Evolutionary conservation across 192 early-diverging fungal genomes (phyloP).

Genomic region (Ramicandelaber brevisporus): DNA sequence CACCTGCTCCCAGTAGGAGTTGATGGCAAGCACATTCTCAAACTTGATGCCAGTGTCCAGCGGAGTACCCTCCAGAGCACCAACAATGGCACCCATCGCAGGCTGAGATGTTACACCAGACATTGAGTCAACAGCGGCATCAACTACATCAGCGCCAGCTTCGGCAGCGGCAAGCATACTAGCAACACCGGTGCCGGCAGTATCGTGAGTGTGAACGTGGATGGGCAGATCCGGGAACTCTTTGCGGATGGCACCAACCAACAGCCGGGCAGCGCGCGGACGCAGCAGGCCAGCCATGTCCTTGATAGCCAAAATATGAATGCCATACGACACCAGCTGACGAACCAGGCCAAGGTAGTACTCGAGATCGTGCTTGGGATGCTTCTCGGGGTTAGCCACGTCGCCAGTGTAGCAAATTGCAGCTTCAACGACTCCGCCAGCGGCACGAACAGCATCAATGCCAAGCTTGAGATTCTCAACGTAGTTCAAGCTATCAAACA

Average conservation of each 20-base stretch:
- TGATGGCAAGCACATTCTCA: constrained; percentile 57
- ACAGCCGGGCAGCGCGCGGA: constrained; percentile 61
- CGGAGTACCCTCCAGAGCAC: constrained; percentile 52
- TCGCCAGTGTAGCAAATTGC: constrained; percentile 86
- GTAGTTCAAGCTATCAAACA: constrained; percentile 96
- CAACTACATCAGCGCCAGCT: constrained; percentile 83
- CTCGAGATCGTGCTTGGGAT: constrained; percentile 60
- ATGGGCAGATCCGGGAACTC: constrained; percentile 77
- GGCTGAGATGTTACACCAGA: constrained; percentile 92
- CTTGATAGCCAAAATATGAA: constrained; percentile 79
- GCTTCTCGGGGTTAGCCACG: constrained; percentile 52
- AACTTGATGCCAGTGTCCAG: constrained; percentile 64
- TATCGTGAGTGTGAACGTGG: constrained; percentile 93
- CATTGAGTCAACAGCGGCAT: constrained; percentile 82
- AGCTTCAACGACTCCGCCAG: constrained; percentile 84
- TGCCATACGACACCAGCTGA: constrained; percentile 66
- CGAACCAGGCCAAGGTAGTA: constrained; percentile 85
- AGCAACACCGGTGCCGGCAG: constrained; percentile 88
- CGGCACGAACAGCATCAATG: constrained; percentile 75
- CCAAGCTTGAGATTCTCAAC: constrained; percentile 87
- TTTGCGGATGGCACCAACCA: constrained; percentile 68
- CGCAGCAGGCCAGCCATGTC: constrained; percentile 96
- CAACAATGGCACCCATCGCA: constrained; percentile 83
- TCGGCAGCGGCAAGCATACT: constrained; percentile 78
- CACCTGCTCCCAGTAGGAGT: constrained; percentile 91